phyloP scores from a whole-genome alignment of 1,139 yeast genomes.

The Saccharomyces uvarum region DNA sequence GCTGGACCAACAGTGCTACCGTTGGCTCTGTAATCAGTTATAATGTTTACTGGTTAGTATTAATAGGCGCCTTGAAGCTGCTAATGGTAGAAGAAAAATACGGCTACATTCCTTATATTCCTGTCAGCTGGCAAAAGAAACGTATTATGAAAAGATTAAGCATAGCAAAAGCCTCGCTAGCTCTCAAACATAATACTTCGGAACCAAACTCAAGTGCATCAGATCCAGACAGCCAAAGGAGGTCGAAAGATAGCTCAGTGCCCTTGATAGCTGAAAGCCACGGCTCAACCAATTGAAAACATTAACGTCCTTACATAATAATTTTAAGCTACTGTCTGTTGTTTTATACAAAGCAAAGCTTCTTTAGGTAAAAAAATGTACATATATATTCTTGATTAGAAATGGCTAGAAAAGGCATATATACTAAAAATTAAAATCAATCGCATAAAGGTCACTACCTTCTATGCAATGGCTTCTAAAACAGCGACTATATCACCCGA shows the following conservation, averaged over 20 bases:
- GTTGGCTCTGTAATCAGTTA: slow-evolving; percentile 84
- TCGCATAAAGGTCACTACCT: not conserved
- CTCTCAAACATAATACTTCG: slow-evolving; percentile 12
- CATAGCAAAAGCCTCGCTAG: slow-evolving; percentile 25
- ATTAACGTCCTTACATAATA: not conserved
- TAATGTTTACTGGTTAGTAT: slow-evolving; percentile 63
- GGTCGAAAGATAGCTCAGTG: slow-evolving; percentile 27
- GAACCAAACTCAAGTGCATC: slow-evolving; percentile 1
- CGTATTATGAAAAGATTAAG: slow-evolving; percentile 44
- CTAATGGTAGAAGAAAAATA: slow-evolving; percentile 54
- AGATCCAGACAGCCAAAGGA: slow-evolving; percentile 11
- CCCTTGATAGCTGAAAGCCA: slow-evolving; percentile 17
- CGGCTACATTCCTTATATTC: slow-evolving; percentile 54
- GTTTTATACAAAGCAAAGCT: not conserved
- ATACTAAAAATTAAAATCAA: not conserved
- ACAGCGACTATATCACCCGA: slow-evolving; percentile 93
- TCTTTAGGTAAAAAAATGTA: not conserved
- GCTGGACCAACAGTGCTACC: slow-evolving; percentile 95
- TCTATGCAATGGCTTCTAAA: slow-evolving; percentile 22
- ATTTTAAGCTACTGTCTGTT: not conserved
- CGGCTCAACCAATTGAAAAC: not conserved
- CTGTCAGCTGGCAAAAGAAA: slow-evolving; percentile 52
- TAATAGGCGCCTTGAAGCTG: slow-evolving; percentile 46
- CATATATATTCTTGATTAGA: not conserved
- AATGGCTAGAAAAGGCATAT: not conserved